phyloP scores from a whole-genome alignment of 2,329 filamentous ascomycete species.

The Fusarium burgessii region DNA sequence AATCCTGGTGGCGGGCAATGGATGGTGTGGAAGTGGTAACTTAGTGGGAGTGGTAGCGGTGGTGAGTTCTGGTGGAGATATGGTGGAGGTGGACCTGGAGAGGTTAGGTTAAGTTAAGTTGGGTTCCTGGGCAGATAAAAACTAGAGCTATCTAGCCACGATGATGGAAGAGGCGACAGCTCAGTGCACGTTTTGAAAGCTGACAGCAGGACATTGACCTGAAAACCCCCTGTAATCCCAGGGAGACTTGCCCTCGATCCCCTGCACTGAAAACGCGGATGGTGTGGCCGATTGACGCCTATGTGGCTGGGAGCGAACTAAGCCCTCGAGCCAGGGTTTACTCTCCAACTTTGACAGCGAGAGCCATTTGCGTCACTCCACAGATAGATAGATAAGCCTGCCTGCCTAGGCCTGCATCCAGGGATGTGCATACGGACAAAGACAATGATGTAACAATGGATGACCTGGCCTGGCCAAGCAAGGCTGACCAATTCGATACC shows the following conservation, averaged over 20 bases:
- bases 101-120: slow-evolving; percentile 20
- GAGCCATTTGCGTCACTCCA: slow-evolving; percentile 41
- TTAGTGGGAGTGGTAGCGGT: slow-evolving; percentile 34
- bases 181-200: slow-evolving; percentile 26
- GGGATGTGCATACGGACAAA: slow-evolving; percentile 17
- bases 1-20: slow-evolving; percentile 43
- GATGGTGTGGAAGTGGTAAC: slow-evolving; percentile 42
- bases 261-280: slow-evolving; percentile 31
- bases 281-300: slow-evolving; percentile 33
- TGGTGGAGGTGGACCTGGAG: slow-evolving; percentile 43
- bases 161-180: slow-evolving; percentile 44
- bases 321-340: slow-evolving; percentile 6
- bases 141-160: slow-evolving; percentile 42
- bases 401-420: slow-evolving; percentile 7
- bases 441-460: slow-evolving; percentile 30
- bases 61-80: slow-evolving; percentile 43
- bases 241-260: slow-evolving; percentile 25
- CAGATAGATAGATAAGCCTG: slow-evolving; percentile 14
- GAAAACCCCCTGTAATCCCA: slow-evolving; percentile 24
- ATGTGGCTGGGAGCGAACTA: slow-evolving; percentile 32
- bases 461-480: slow-evolving; percentile 15
- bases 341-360: slow-evolving; percentile 22
- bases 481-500: slow-evolving; percentile 16
- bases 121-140: slow-evolving; percentile 13
- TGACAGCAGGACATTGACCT: slow-evolving; percentile 2